Percentiles rank a stretch among this genome's conserved stretches.
Evolutionary conservation across 345 rosid species (phyloP).

Genomic region (Nasturtium officinale): DNA sequence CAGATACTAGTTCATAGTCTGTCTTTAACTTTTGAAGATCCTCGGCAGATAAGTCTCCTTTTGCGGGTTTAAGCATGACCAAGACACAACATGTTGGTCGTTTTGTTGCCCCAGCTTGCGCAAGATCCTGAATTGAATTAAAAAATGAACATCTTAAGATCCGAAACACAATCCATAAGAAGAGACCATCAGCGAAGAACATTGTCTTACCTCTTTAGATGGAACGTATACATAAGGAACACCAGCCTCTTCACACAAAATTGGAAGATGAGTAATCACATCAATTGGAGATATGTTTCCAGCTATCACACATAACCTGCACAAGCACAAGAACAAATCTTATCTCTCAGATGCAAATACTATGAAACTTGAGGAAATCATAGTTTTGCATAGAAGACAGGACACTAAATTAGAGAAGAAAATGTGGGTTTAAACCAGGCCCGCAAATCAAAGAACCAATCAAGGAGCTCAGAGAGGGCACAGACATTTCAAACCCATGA

Average conservation of each 20-base stretch:
- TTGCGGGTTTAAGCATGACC: conserved; percentile 74
- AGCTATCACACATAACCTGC: conserved; percentile 90
- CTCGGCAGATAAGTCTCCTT: conserved; percentile 72
- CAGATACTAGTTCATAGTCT: conserved; percentile 62
- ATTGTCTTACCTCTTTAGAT: conserved; percentile 74
- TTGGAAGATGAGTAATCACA: conserved; percentile 91
- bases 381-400: background rate
- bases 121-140: conserved; percentile 68
- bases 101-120: conserved; percentile 88
- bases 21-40: conserved; percentile 68
- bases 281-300: conserved; percentile 98
- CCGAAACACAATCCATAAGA: background rate
- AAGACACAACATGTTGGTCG: conserved; percentile 95
- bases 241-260: conserved; percentile 84
- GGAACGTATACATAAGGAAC: conserved; percentile 87
- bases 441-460: conserved; percentile 35
- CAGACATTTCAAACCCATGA: conserved; percentile 37
- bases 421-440: conserved; percentile 42
- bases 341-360: background rate
- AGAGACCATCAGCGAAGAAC: background rate
- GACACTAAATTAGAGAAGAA: background rate
- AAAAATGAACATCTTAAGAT: background rate
- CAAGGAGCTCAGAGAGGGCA: conserved; percentile 47
- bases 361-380: background rate
- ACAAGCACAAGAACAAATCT: background rate